phyloP scores from a whole-genome alignment of 257 asterid species.

The Forsythia viridissima region DNA sequence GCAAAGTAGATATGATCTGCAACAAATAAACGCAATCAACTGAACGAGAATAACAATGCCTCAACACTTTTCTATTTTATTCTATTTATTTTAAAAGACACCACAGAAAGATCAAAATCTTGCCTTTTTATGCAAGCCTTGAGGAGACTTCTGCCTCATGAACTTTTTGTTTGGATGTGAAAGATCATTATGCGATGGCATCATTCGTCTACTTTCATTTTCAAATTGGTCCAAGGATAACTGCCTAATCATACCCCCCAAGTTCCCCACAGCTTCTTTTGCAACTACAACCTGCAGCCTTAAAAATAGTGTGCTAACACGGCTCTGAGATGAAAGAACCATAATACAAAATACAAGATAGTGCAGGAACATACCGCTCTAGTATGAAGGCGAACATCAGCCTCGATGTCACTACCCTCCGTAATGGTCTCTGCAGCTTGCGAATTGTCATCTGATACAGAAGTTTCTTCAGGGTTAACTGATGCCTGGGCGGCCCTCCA shows the following conservation, averaged over 20 bases:
- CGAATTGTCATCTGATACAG: constrained; percentile 68
- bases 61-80: background rate
- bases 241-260: constrained; percentile 99
- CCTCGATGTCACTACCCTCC: constrained; percentile 80
- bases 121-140: constrained; percentile 98
- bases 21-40: constrained; percentile 18
- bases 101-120: constrained; percentile 21
- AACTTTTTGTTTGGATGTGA: constrained; percentile 83
- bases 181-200: constrained; percentile 70
- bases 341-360: constrained; percentile 3
- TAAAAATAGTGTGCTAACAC: constrained; percentile 23
- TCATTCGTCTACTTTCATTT: constrained; percentile 95
- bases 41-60: constrained; percentile 19
- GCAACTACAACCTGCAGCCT: constrained; percentile 92
- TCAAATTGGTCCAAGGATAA: constrained; percentile 97
- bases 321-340: constrained; percentile 5
- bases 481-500: constrained; percentile 92
- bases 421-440: constrained; percentile 71
- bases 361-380: constrained; percentile 73
- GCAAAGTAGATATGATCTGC: constrained; percentile 90
- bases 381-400: constrained; percentile 91
- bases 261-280: constrained; percentile 87
- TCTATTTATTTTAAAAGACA: background rate
- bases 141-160: constrained; percentile 85
- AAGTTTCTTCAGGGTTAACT: constrained; percentile 66